Evolutionary conservation across 129 eudicot species (phyloP), one percentile per base, ranked within the genome.

Genomic region (Deinandra increscens): DNA sequence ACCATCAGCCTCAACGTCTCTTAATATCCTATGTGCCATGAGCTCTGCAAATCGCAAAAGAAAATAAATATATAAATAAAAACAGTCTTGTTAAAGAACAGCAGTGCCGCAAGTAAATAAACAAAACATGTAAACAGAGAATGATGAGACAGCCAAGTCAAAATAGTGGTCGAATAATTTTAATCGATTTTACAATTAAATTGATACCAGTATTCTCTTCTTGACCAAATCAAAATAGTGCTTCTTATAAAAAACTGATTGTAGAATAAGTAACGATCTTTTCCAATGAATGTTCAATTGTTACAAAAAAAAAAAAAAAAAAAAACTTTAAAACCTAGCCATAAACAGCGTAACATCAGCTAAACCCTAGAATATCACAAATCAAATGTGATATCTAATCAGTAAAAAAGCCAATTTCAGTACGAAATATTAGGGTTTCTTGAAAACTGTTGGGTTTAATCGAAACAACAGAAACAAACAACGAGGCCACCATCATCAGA

Each of bases 1-100:
- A 4, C 96, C 96, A 80, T 89, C 96, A 31, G 93, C 92, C 74
- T 89, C 90, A 9, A 73, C 84, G 33, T 89, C 86, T 69, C 96
- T 86, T 54, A 86, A 70, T 66, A 89, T 74, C 74, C 96, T 86
- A 75, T 89, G 96, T 45, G 96, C 96, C 96, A 86, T 84, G 31
- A 12, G 38, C 15, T 34, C 81, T 70, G 80, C 15, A 43, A 43
- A 20, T 43, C 7, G n/a, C 31, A 68, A 75, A 67, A 56, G 9
- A 23, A 26, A 26, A 56, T 12, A 12, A 12, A 13, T n/a, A 45
- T 10, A 14, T 12, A 56, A 26, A 29, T 6, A 56, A 43, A 66
- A 18, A 3, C n/a, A 66, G 39, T 33, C 64, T 75, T 20, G 48
- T 67, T 58, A 56, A 22, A 12, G 10, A 42, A 20, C 1, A 36